Base-by-base conservation (phyloP, 2,329 filamentous ascomycete genomes). In the Pseudogymnoascus sp. region DNA sequence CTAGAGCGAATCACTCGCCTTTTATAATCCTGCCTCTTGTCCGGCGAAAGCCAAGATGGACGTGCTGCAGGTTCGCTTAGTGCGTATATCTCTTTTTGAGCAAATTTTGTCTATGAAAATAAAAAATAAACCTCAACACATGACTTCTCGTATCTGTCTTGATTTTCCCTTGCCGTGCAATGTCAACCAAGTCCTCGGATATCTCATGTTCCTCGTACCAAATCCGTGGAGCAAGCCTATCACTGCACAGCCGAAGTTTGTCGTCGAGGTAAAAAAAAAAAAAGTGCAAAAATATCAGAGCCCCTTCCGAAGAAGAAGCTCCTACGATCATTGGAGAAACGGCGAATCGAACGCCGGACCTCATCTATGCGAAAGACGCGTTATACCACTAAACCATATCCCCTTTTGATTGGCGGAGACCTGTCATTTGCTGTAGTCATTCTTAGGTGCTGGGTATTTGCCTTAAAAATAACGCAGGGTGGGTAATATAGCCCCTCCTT, bases 21-120 rank as follows among this genome's bases (percentile, higher is more conserved):
- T 61, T 61, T 61, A 61, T 61, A 61, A 61, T 61, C 59, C 59
- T 21, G 59, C 59, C 59, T 61, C 23, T 42, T 61, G 59, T 40
- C 59, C 59, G 59, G 33, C 33, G 33, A 17, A 38, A 61, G 33
- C 33, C 59, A 61, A 42, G 38, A 57, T 57, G 33, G 59, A 61
- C 33, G 33, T 61, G 59, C 59, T 38, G 59, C 59, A 9, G 59
- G 59, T 61, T 61, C 59, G 59, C 59, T 61, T 61, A 61, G 59
- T 61, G 59, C 59, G 59, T 61, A 61, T 61, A 61, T 61, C 59
- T 61, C 59, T 61, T 61, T 10, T 61, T 10, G 31, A 40, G 21
- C 13, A 2, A n/a, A 4, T 10, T 53, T 33, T 13, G 50, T 9
- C n/a, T 28, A 5, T 57, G 21, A 13, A 57, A 57, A 57, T 19